Conservation (phyloP, 192 early-diverging fungal genomes). For the Entophlyctis luteolus region DNA sequence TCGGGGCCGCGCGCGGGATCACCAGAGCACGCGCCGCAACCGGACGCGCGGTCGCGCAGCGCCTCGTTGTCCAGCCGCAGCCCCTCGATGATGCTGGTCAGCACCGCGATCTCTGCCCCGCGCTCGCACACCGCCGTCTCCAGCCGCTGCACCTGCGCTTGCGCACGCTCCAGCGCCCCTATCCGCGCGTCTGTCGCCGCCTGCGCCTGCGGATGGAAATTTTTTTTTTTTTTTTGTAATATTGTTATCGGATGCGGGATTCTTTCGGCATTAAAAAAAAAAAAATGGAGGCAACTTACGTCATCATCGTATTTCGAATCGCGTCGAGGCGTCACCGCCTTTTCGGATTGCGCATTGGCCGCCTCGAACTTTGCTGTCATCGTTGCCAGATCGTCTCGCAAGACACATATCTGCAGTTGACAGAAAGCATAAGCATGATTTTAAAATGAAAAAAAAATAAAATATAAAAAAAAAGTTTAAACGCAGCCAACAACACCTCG, state of each 20-base stretch:
- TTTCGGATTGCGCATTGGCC: neutral
- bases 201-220: neutral
- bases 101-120: neutral
- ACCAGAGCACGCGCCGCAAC: too few relatives aligned
- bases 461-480: neutral
- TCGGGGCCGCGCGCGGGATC: too few relatives aligned
- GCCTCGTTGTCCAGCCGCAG: slow-evolving; percentile 9
- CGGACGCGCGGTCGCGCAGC: too few relatives aligned
- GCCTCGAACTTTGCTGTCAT: neutral
- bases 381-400: neutral
- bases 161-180: neutral
- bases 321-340: neutral
- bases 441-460: neutral
- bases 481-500: neutral
- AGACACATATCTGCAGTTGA: neutral
- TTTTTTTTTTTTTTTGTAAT: neutral
- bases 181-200: slow-evolving; percentile 12
- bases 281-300: neutral
- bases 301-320: slow-evolving; percentile 19
- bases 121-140: too few relatives aligned
- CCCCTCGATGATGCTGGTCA: slow-evolving; percentile 7
- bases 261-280: neutral
- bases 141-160: too few relatives aligned
- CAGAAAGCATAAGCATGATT: neutral
- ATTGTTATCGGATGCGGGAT: neutral